Evolutionary conservation across 805 yeast species (phyloP).

Genomic region (Maudiozyma turicensis): DNA sequence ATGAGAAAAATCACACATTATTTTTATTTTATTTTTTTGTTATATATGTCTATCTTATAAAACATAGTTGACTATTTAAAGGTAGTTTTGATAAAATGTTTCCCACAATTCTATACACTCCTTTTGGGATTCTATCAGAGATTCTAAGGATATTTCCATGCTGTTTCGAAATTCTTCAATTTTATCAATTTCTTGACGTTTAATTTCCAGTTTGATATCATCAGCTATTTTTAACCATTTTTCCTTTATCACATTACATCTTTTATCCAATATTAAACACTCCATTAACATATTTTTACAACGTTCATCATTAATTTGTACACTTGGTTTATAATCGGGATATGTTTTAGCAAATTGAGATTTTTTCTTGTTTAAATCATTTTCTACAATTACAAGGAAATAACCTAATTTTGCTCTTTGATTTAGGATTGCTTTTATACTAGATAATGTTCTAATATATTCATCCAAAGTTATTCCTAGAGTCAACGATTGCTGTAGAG

Average conservation of each 20-base stretch:
- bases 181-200: conserved; percentile 60
- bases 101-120: conserved; percentile 86
- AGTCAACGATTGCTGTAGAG: conserved; percentile 77
- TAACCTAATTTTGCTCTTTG: conserved; percentile 55
- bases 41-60: not conserved
- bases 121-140: conserved; percentile 86
- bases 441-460: conserved; percentile 66
- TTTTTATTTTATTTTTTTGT: too few species aligned
- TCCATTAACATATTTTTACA: conserved; percentile 49
- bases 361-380: conserved; percentile 39
- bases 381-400: conserved; percentile 39
- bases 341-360: conserved; percentile 36
- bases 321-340: conserved; percentile 33
- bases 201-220: conserved; percentile 58
- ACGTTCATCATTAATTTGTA: conserved; percentile 48
- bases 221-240: conserved; percentile 56
- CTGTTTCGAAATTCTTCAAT: conserved; percentile 78
- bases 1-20: too few species aligned
- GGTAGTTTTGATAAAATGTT: conserved; percentile 60
- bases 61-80: conserved; percentile 9
- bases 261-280: conserved; percentile 42
- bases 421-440: conserved; percentile 62
- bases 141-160: conserved; percentile 83
- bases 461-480: conserved; percentile 84
- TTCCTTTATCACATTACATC: conserved; percentile 43